Conservation (phyloP, 768 basidiomycete species). For the Boletus vinaceobasis region DNA sequence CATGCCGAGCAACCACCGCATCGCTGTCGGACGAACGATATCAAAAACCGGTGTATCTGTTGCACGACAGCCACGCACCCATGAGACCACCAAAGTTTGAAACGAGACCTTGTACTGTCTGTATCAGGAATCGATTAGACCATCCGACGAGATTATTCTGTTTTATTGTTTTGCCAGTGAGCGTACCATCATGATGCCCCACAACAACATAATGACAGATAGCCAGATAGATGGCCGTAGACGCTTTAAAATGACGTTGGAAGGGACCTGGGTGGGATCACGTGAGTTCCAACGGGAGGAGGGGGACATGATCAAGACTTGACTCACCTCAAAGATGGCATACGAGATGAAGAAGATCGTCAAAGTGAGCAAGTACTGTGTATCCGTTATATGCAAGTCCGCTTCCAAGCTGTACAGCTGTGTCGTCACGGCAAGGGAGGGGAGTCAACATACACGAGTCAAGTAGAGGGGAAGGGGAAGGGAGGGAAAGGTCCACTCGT, state of each 20-base stretch:
- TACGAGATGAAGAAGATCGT: slow-evolving; percentile 65
- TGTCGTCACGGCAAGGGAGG: background rate
- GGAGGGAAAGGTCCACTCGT: background rate
- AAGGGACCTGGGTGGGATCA: slow-evolving; percentile 48
- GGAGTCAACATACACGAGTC: background rate
- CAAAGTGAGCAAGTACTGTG: slow-evolving; percentile 61
- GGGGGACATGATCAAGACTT: background rate
- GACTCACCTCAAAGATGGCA: slow-evolving; percentile 60
- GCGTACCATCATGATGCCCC: slow-evolving; percentile 73
- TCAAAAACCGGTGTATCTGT: background rate
- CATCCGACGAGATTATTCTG: background rate
- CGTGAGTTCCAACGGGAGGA: background rate
- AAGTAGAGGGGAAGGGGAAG: too few species aligned
- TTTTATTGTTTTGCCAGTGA: background rate
- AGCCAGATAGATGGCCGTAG: slow-evolving; percentile 77
- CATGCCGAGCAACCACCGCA: slow-evolving; percentile 69
- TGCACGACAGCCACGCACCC: slow-evolving; percentile 38
- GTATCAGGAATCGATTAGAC: slow-evolving; percentile 10
- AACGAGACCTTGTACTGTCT: slow-evolving; percentile 74
- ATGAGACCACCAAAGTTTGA: slow-evolving; percentile 67
- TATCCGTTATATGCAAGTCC: slow-evolving; percentile 59
- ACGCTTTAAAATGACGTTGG: slow-evolving; percentile 69
- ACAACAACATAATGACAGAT: slow-evolving; percentile 65
- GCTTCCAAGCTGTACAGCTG: slow-evolving; percentile 63
- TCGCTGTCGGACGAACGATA: slow-evolving; percentile 36